Conservation (phyloP, 768 basidiomycete species). For the Boletus rex-veris region DNA sequence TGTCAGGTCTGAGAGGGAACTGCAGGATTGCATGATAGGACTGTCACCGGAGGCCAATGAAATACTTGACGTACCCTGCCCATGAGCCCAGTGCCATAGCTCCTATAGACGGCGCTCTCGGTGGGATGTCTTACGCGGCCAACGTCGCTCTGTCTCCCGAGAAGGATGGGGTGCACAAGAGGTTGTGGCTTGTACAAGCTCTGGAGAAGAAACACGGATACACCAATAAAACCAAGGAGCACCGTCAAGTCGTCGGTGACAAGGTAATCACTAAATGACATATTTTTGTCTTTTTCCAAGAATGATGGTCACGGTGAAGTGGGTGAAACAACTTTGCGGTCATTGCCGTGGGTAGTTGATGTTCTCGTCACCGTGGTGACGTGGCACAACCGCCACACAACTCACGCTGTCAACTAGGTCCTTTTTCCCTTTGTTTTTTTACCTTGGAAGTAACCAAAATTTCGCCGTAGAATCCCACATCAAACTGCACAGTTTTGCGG, state of each 20-base stretch:
- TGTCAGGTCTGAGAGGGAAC: constrained; percentile 72
- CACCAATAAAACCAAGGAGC: constrained; percentile 69
- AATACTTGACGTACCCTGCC: constrained; percentile 56
- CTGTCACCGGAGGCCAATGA: neutral
- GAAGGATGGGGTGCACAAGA: constrained; percentile 88
- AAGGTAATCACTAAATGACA: constrained; percentile 53
- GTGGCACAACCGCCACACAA: no score
- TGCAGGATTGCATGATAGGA: constrained; percentile 28
- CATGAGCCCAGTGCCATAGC: constrained; percentile 82
- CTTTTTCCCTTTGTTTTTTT: no score
- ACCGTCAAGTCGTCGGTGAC: constrained; percentile 79
- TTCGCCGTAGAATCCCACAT: neutral
- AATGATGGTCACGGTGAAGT: neutral
- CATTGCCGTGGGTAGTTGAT: constrained; percentile 6
- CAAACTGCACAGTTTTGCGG: neutral
- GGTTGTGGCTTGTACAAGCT: constrained; percentile 79
- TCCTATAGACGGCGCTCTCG: constrained; percentile 87
- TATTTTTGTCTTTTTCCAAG: constrained; percentile 21
- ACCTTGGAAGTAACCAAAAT: no score
- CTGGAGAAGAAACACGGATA: constrained; percentile 71
- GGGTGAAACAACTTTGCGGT: constrained; percentile 1
- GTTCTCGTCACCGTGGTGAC: no score
- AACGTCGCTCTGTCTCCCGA: constrained; percentile 90
- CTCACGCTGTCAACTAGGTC: no score
- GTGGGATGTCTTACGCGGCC: constrained; percentile 73